A percentile compares a stretch with the other conserved stretches of the same genome.
Evolutionary conservation across 768 basidiomycete species (phyloP).

Genomic region (Suillus ampliporus): DNA sequence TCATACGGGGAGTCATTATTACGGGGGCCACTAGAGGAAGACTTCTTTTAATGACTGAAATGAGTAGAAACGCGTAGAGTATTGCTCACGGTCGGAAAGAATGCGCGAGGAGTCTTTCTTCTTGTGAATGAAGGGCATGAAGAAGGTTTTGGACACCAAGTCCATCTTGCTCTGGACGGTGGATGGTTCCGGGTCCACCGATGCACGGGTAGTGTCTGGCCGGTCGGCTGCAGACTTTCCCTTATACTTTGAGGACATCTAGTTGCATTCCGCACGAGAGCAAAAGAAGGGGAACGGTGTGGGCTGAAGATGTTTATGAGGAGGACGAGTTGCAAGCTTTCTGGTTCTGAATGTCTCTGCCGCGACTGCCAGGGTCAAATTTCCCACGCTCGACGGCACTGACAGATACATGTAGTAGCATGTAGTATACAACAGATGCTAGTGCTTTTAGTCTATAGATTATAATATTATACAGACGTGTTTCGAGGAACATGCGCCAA

Average conservation of each 20-base stretch:
- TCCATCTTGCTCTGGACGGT: conserved; percentile 55
- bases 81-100: conserved; percentile 70
- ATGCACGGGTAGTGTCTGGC: conserved; percentile 46
- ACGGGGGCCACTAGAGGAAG: conserved; percentile 73
- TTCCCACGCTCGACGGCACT: neutral
- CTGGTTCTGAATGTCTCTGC: conserved; percentile 3
- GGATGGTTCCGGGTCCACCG: conserved; percentile 45
- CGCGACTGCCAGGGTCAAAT: neutral
- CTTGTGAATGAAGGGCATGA: conserved; percentile 64
- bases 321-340: neutral
- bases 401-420: neutral
- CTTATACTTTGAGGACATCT: conserved; percentile 22
- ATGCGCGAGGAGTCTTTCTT: conserved; percentile 76
- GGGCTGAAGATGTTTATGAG: neutral
- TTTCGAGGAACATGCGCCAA: neutral
- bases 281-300: conserved; percentile 8
- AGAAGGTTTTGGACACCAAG: conserved; percentile 69
- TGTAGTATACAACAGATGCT: conserved; percentile 3
- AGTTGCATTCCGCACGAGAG: conserved; percentile 24
- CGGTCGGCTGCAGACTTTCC: conserved; percentile 26
- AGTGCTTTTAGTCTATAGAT: conserved; percentile 5
- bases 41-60: conserved; percentile 12
- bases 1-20: conserved; percentile 89
- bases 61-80: conserved; percentile 3
- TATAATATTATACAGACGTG: conserved; percentile 5